Evolutionary conservation across 441 rosid genomes (phyloP).

Genomic region (Brassica hybrid): DNA sequence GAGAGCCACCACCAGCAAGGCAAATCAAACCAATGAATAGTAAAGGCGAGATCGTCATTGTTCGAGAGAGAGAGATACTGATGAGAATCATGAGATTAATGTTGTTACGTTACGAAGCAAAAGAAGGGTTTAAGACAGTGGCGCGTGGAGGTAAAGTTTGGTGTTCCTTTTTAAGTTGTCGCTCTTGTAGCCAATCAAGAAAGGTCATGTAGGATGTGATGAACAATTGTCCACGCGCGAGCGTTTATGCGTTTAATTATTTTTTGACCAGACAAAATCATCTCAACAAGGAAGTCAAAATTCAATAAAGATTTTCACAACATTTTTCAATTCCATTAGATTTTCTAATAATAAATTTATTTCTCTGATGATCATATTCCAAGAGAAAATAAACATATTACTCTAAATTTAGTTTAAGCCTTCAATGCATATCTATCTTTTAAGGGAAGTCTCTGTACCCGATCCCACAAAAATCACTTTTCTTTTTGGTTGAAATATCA

Average conservation of each 20-base stretch:
- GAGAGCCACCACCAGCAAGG: constrained; percentile 16
- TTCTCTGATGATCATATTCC: background rate
- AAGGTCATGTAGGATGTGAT: constrained; percentile 2
- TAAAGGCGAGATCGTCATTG: constrained; percentile 26
- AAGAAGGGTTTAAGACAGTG: background rate
- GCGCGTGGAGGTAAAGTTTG: background rate
- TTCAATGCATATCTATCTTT: no score
- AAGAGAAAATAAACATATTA: no score
- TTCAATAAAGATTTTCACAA: background rate
- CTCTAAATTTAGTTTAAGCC: no score
- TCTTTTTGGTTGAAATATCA: background rate
- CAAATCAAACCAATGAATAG: constrained; percentile 28
- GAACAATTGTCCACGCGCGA: background rate
- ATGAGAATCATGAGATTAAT: background rate
- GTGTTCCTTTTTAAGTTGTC: background rate
- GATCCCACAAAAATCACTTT: background rate
- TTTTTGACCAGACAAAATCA: background rate
- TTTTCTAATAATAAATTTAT: background rate
- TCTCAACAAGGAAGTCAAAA: background rate
- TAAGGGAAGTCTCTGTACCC: background rate
- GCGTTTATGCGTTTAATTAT: constrained; percentile 1
- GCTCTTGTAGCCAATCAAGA: constrained; percentile 20
- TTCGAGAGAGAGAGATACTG: background rate
- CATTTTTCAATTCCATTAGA: background rate
- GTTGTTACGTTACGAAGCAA: background rate